Conservation (phyloP, 371 early-diverging fungal genomes). For the Apophysomyces elegans region DNA sequence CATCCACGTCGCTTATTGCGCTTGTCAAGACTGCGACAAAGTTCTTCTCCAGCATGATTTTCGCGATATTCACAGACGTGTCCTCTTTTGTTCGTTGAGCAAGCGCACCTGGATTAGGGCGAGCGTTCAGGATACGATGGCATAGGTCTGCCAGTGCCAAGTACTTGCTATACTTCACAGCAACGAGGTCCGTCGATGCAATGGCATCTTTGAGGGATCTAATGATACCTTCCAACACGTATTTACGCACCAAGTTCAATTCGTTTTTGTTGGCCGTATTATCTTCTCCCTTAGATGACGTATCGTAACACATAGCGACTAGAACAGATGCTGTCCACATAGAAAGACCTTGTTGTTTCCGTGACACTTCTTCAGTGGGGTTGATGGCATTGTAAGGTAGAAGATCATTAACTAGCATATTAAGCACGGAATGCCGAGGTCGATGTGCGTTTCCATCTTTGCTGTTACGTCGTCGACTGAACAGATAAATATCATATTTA, state of each 20-base stretch:
- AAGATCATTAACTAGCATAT: conserved; percentile 65
- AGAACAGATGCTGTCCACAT: conserved; percentile 67
- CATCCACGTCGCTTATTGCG: conserved; percentile 84
- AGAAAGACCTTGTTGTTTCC: conserved; percentile 67
- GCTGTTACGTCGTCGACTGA: conserved; percentile 57
- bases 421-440: conserved; percentile 42
- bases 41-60: conserved; percentile 89
- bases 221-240: conserved; percentile 66
- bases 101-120: conserved; percentile 39
- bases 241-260: conserved; percentile 66
- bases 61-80: conserved; percentile 65
- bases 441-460: conserved; percentile 41
- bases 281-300: conserved; percentile 33
- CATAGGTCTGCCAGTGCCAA: conserved; percentile 76
- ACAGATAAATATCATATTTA: conserved; percentile 73
- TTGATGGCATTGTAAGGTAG: conserved; percentile 63
- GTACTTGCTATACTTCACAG: conserved; percentile 71
- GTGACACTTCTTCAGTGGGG: conserved; percentile 53
- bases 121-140: conserved; percentile 66
- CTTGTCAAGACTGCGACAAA: conserved; percentile 82
- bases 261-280: conserved; percentile 60
- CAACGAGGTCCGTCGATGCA: conserved; percentile 53
- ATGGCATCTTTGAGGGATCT: conserved; percentile 68
- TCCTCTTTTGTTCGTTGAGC: conserved; percentile 57
- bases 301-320: conserved; percentile 61